Evolutionary conservation across 169 alveolate species (phyloP), one percentile per base, ranked within the genome.

Genomic region (Plasmodium malariae): DNA sequence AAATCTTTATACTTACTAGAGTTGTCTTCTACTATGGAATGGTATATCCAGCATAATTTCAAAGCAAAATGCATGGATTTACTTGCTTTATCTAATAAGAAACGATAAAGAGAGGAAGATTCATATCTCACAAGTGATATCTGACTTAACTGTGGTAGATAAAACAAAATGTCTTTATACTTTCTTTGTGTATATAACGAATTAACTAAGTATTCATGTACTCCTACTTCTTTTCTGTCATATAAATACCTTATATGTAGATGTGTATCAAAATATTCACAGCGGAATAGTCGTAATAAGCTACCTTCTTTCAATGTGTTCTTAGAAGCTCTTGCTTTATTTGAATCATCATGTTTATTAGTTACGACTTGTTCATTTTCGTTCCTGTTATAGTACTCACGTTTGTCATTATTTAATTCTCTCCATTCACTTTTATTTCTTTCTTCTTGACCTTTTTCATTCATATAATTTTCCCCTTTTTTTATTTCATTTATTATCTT

Each of bases 171-270:
- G 40, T 95, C 97, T 36, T 95, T 94, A 55, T 94, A 83, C 17
- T 92, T 95, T 30, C 97, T 78, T 80, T 95, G 95, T n/a, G 94
- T 93, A 71, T 96, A 96, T 28, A 96, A 95, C 43, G 95, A 80
- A 88, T 96, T 96, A 14, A 96, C 98, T 32, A 96, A 94, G 71
- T 96, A 96, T 48, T 96, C 98, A 74, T 96, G 98, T 21, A 96
- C 97, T 4, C 98, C 98, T 30, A 95, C 89, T 71, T 96, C 98
- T 91, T 93, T 94, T 73, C 94, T 94, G 76, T 95, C 97, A 62
- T 93, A 96, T 51, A 96, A 93, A 88, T 96, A 96, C 67, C 96
- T 92, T 90, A 96, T 90, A 88, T 96, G 98, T 68, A 96, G 92
- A 55, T 93, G 95, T 14, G 98, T 95, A 88, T 96, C 98, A 88